Base-by-base conservation (phyloP, 2,329 filamentous ascomycete genomes). In the Aureobasidium sp. region DNA sequence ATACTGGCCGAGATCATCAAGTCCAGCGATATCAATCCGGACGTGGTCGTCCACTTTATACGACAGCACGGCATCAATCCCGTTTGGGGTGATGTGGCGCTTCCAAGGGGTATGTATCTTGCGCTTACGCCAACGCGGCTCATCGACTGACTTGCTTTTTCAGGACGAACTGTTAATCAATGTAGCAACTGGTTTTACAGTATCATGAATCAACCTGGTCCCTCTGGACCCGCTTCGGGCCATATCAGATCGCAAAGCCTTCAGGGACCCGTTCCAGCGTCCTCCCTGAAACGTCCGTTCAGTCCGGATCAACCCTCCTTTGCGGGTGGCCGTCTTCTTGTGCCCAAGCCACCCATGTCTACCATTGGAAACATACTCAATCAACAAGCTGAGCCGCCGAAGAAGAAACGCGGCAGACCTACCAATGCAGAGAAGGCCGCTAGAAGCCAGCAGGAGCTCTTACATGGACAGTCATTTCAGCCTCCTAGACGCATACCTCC, bases 1-100 rank as follows among this genome's bases (percentile, higher is more conserved):
- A 69, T 82, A 60, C 74, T 82, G 64, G 75, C 79, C 65, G 79
- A 82, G 67, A 76, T 79, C 64, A 72, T 82, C 65, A 82, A 79
- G 68, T 72, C 72, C 43, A 73, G 74, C 60, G 70, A 72, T 45
- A 71, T 79, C 60, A 71, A 75, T 43, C 74, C 76, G 50, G 71
- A 73, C 63, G 69, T 72, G 46, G 70, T 79, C 60, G 72, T 77
- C 64, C 69, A 74, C 60, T 69, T 78, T 64, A 73, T 81, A 64
- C 71, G 72, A 63, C 74, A 77, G 57, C 66, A 69, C 61, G 72
- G 74, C 64, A 70, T 78, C 63, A 71, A 73, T 65, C 78, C 77
- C 60, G 71, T 71, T 65, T 81, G 78, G 79, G 73, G 74, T 57
- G 74, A 80, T 59, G 77, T 77, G 64, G 71, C 77, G 42, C 69